These are phyloP conservation scores for Fusarium liriodendri DNA, from an alignment of 2,329 filamentous ascomycete genomes.

Conservation along the genomic window DNA sequence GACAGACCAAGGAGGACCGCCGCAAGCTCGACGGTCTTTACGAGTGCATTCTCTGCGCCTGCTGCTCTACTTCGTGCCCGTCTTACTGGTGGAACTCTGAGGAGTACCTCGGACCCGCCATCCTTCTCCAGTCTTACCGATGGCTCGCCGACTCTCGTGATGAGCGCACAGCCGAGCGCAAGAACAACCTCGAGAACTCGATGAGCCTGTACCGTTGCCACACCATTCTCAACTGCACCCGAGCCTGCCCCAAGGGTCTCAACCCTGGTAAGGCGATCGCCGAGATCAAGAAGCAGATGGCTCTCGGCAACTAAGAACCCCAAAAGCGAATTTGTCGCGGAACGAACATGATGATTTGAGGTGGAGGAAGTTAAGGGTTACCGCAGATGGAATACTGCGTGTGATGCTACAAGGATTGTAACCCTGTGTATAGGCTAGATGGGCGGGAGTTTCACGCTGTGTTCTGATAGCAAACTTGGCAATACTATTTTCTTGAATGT, in stretches of 20 bases:
- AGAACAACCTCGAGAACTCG: slow-evolving; percentile 93
- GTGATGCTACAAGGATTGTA: slow-evolving; percentile 42
- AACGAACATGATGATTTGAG: slow-evolving; percentile 30
- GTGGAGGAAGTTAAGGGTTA: slow-evolving; percentile 34
- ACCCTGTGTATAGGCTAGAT: slow-evolving; percentile 45
- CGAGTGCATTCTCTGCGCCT: slow-evolving; percentile 99
- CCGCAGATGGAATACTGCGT: slow-evolving; percentile 36
- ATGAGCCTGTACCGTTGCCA: slow-evolving; percentile 99
- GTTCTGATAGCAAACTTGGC: slow-evolving; percentile 43
- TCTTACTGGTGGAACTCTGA: slow-evolving; percentile 99
- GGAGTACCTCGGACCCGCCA: slow-evolving; percentile 96
- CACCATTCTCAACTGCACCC: slow-evolving; percentile 98
- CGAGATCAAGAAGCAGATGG: slow-evolving; percentile 98
- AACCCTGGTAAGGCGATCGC: slow-evolving; percentile 97
- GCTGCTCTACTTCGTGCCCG: slow-evolving; percentile 99
- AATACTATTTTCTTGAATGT: slow-evolving; percentile 42
- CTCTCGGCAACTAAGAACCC: slow-evolving; percentile 56
- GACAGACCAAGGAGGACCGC: slow-evolving; percentile 90
- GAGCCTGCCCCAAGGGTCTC: slow-evolving; percentile 97
- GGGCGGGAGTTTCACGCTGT: slow-evolving; percentile 42
- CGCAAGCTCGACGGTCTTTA: slow-evolving; percentile 98
- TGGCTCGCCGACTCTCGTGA: slow-evolving; percentile 97
- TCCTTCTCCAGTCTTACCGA: slow-evolving; percentile 96
- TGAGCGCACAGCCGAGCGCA: slow-evolving; percentile 87
- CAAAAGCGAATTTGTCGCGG: slow-evolving; percentile 18